Percentiles rank a stretch among this genome's conserved stretches.
phyloP scores from a whole-genome alignment of 352 stramenopile genomes.

The Globisporangium spinosum region DNA sequence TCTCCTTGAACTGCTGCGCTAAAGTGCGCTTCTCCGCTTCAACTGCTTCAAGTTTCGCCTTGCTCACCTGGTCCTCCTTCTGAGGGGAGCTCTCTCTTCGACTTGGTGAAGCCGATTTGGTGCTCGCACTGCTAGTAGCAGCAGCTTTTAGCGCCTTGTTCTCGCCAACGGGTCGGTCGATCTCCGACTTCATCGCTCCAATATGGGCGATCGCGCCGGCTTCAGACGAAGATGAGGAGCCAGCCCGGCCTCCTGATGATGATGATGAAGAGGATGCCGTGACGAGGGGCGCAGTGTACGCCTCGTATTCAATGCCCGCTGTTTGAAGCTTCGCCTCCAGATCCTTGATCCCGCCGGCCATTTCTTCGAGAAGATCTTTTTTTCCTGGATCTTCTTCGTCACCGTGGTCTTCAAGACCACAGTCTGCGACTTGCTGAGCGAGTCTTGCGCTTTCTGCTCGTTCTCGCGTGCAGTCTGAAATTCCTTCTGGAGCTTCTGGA shows the following conservation, averaged over 20 bases:
- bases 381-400: conserved; percentile 76
- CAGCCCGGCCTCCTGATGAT: neutral
- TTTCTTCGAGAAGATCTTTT: conserved; percentile 62
- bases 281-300: conserved; percentile 22
- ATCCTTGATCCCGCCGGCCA: conserved; percentile 52
- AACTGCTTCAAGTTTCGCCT: conserved; percentile 41
- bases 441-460: conserved; percentile 76
- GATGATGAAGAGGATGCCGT: conserved; percentile 12
- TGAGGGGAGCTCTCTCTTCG: conserved; percentile 3
- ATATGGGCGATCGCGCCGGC: conserved; percentile 57
- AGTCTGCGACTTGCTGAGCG: conserved; percentile 82
- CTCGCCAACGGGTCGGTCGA: conserved; percentile 65
- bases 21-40: conserved; percentile 55
- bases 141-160: conserved; percentile 51
- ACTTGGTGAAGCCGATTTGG: neutral
- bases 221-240: conserved; percentile 22
- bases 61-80: conserved; percentile 25
- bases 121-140: neutral
- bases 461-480: conserved; percentile 53
- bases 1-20: conserved; percentile 54
- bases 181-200: conserved; percentile 66
- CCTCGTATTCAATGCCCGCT: conserved; percentile 37
- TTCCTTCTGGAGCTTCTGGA: conserved; percentile 56
- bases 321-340: conserved; percentile 59
- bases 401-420: conserved; percentile 82